A percentile compares a stretch with the other conserved stretches of the same genome.
These are phyloP conservation scores for Puya raimondii DNA, from an alignment of 176 grass and related monocot genomes.

Conservation along the genomic window DNA sequence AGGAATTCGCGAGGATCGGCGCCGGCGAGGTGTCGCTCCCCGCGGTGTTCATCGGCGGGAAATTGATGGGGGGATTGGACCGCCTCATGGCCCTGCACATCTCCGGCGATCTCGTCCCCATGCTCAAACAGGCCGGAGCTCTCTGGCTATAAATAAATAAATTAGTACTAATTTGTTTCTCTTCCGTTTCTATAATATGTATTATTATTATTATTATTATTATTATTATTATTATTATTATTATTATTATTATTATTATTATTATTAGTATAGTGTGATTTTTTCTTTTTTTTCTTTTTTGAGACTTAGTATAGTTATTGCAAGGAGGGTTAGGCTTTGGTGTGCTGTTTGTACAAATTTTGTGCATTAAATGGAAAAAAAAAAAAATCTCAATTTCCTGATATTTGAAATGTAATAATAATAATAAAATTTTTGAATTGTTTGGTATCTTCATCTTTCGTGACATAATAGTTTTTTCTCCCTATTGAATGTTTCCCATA, in stretches of 20 bases:
- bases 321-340: no score
- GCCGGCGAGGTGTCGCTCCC: conserved; percentile 28
- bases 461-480: no score
- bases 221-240: not conserved
- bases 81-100: conserved; percentile 89
- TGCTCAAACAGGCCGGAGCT: conserved; percentile 76
- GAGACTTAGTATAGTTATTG: not conserved
- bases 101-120: conserved; percentile 90
- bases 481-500: no score
- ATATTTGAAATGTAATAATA: no score
- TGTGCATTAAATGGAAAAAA: no score
- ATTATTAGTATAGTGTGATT: not conserved
- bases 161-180: not conserved
- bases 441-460: no score
- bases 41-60: conserved; percentile 75
- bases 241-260: no score
- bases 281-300: not conserved
- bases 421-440: no score
- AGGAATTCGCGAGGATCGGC: conserved; percentile 15
- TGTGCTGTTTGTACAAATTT: no score
- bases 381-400: no score
- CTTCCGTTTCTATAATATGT: not conserved
- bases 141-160: conserved; percentile 53
- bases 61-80: conserved; percentile 64
- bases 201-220: no score